Evolutionary conservation across 306 rosid species (phyloP).

Genomic region (Astragalus glycyphyllos): DNA sequence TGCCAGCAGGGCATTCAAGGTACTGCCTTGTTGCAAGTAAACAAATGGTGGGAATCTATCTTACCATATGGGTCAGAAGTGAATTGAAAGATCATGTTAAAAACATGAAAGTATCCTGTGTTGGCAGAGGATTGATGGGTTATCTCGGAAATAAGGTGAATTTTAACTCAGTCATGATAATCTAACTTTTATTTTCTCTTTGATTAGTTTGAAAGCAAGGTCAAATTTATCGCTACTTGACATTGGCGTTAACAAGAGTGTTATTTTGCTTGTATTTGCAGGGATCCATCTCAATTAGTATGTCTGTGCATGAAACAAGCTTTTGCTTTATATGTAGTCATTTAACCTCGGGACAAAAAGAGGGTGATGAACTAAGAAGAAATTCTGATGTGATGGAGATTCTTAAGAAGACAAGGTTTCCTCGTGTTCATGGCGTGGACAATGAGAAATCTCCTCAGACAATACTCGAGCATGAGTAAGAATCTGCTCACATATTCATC

Average conservation of each 20-base stretch:
- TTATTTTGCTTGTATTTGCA: constrained; percentile 55
- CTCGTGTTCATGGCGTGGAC: constrained; percentile 72
- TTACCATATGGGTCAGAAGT: constrained; percentile 94
- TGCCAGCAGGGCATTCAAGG: constrained; percentile 81
- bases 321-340: constrained; percentile 97
- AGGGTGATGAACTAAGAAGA: constrained; percentile 97
- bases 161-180: constrained; percentile 13
- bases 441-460: constrained; percentile 92
- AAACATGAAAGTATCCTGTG: constrained; percentile 95
- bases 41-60: constrained; percentile 99
- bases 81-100: constrained; percentile 85
- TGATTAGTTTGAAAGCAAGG: not conserved
- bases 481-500: constrained; percentile 33
- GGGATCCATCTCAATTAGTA: constrained; percentile 98
- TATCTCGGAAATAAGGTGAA: constrained; percentile 98
- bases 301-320: constrained; percentile 94
- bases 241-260: constrained; percentile 21
- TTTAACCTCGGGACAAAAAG: constrained; percentile 96
- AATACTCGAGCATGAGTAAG: constrained; percentile 98
- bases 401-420: constrained; percentile 93
- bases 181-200: constrained; percentile 7
- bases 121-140: constrained; percentile 99
- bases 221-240: constrained; percentile 23
- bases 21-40: constrained; percentile 97
- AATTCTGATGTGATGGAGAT: constrained; percentile 96